Percentiles rank a stretch among this genome's conserved stretches.
phyloP scores from a whole-genome alignment of 1,284 basidiomycete genomes.

The Thecaphora frezii region DNA sequence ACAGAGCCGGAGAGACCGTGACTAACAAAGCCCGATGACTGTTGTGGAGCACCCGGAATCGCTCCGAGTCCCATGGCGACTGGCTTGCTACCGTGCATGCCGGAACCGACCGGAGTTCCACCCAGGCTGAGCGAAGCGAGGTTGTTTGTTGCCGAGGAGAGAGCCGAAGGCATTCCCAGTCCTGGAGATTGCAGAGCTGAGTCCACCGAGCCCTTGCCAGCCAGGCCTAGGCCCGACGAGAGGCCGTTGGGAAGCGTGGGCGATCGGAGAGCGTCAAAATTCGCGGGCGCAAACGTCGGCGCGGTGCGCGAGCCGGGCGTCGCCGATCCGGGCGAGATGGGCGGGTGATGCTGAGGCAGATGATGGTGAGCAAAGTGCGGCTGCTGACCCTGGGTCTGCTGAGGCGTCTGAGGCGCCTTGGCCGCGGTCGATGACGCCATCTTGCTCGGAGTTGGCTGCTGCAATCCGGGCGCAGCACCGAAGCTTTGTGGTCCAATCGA shows the following conservation, averaged over 20 bases:
- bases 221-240: conserved; percentile 13
- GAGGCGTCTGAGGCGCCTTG: too few relatives aligned
- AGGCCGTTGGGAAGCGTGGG: conserved; percentile 36
- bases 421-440: too few relatives aligned
- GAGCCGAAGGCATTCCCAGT: conserved; percentile 18
- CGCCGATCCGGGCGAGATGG: not conserved
- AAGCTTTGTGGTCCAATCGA: conserved; percentile 21
- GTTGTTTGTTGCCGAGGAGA: conserved; percentile 29
- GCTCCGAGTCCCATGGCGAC: too few relatives aligned
- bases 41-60: too few relatives aligned
- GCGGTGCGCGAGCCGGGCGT: too few relatives aligned
- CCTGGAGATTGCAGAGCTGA: conserved; percentile 29
- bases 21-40: too few relatives aligned
- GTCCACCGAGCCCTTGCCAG: conserved; percentile 21
- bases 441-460: too few relatives aligned
- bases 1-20: too few relatives aligned
- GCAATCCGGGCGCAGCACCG: conserved; percentile 4
- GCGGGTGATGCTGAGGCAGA: not conserved
- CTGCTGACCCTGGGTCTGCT: too few relatives aligned
- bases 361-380: not conserved
- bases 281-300: not conserved
- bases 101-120: conserved; percentile 15
- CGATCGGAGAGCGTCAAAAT: conserved; percentile 34
- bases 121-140: conserved; percentile 42
- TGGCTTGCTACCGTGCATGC: too few relatives aligned